Evolutionary conservation across 495 filamentous ascomycete species (phyloP), one percentile per base, ranked within the genome.

Genomic region (Talaromyces ruber): DNA sequence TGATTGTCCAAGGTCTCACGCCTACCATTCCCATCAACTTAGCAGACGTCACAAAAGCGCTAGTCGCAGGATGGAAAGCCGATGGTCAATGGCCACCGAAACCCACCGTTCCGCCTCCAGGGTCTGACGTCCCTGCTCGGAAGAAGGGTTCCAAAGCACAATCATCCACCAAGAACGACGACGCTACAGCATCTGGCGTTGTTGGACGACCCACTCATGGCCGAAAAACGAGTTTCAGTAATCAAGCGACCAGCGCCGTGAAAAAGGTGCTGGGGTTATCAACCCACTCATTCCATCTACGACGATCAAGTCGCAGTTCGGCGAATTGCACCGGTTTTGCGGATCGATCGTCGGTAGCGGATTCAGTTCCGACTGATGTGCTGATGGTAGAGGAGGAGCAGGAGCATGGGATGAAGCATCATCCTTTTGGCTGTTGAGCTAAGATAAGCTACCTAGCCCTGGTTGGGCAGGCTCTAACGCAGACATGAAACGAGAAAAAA

Each of bases 1-100:
- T 96, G 58, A 82, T 97, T 39, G 66, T 90, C 4, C 85, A 94
- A 66, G 81, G 81, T 18, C 81, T 91, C 62, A 87, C 90, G 1
- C 93, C 94, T 0, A 85, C 85, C 1, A 85, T 95, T 9, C 94
- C 94, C 16, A 87, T 98, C 62, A 96, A 96, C 66, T 83, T 98
- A 6, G 72, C 79, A 34, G 89, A 95, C 67, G 82, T 97, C 68
- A 85, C 88, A 24, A 81, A 85, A n/a, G 83, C 89, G 29, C 87
- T 93, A 66, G 92, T 98, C 2, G 82, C 87, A 45, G 94, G 94
- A 32, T 98, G 94, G 94, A 93, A 95, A 72, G 81, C 88, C 50
- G 92, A 95, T 68, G 94, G 92, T 21, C 88, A 96, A 69, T 98
- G 94, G 94, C 94, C 94, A 2, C 91, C 93, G 21, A 88, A 87